Evolutionary conservation across 306 rosid species (phyloP), one percentile per base, ranked within the genome.

Genomic region (Prinsepia uniflora): DNA sequence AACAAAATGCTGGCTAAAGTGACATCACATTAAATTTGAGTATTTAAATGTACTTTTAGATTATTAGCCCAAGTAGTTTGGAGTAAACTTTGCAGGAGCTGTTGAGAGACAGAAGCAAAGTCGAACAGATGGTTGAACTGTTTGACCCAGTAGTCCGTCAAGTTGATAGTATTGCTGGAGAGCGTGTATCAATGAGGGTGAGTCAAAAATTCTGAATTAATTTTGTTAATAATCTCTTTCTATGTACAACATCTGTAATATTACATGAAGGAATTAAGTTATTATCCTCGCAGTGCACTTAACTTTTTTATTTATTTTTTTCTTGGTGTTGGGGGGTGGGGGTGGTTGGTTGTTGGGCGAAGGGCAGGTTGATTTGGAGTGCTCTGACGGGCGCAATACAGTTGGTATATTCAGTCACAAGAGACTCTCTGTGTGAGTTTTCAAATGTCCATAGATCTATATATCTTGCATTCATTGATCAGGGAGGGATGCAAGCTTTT

Each of bases 101-200:
- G 78, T 76, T 90, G 74, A 84, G 96, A 84, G 96, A 93, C 80
- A 86, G 84, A 81, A 83, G 82, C 77, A 85, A 57, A 79, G 98
- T 93, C 15, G 84, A 77, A 78, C 75, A 64, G 47, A 75, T 93
- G 91, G 98, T 88, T 78, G 76, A 88, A 77, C 64, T 84, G 77
- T 84, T 88, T 81, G 97, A 93, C 70, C 98, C 98, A 46, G n/a
- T 87, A 49, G 97, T 93, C 63, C 86, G 96, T 78, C 89, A 81
- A 67, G 18, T 88, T 59, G 97, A 93, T 76, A 83, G 81, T 74
- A 24, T 93, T 67, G 76, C 94, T 56, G 98, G 98, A 84, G 98
- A 93, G 75, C 96, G 96, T 63, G 88, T 93, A 39, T 93, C 97
- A 68, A 93, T 93, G 87, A 86, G 96, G 92, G 98, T 90, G 76